Percentiles rank a stretch among this genome's conserved stretches.
Conservation (phyloP, 2,329 filamentous ascomycete species). For the Aureobasidium sp. region DNA sequence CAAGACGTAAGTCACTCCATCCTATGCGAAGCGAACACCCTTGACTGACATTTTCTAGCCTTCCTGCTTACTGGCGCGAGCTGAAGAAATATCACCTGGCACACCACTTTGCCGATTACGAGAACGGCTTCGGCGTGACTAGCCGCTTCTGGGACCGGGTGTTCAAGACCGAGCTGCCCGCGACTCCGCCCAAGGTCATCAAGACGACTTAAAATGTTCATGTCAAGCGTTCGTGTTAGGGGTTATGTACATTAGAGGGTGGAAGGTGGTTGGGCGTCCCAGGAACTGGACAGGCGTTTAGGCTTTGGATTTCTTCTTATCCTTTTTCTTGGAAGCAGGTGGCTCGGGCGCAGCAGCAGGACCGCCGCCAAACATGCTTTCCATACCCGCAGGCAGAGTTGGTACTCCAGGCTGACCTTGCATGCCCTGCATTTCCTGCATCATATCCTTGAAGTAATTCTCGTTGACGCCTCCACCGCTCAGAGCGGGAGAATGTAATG, state of each 20-base stretch:
- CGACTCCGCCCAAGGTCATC: slow-evolving; percentile 41
- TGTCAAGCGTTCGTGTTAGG: not conserved
- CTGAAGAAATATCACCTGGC: slow-evolving; percentile 97
- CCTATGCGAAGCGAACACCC: not conserved
- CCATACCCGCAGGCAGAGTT: slow-evolving; percentile 11
- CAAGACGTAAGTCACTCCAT: slow-evolving; percentile 56
- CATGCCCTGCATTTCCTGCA: slow-evolving; percentile 75
- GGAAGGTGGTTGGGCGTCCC: not conserved
- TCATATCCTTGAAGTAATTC: slow-evolving; percentile 93
- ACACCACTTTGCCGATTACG: slow-evolving; percentile 96
- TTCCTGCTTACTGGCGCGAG: slow-evolving; percentile 81
- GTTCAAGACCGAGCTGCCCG: slow-evolving; percentile 77
- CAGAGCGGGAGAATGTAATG: slow-evolving; percentile 80
- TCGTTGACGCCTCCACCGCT: slow-evolving; percentile 90
- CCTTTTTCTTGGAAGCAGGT: slow-evolving; percentile 12
- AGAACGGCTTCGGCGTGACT: slow-evolving; percentile 95
- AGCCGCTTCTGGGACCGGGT: slow-evolving; percentile 92
- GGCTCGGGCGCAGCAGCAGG: slow-evolving; percentile 10
- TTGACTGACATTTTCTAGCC: slow-evolving; percentile 35
- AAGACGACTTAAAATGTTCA: slow-evolving; percentile 33
- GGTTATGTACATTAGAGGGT: not conserved
- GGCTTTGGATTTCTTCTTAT: slow-evolving; percentile 14
- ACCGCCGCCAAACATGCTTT: not conserved
- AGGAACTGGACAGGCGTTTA: not conserved
- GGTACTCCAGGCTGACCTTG: slow-evolving; percentile 16